A percentile compares a stretch with the other conserved stretches of the same genome.
Conservation (phyloP, 1,284 basidiomycete species). For the Taiwanofungus camphoratus region DNA sequence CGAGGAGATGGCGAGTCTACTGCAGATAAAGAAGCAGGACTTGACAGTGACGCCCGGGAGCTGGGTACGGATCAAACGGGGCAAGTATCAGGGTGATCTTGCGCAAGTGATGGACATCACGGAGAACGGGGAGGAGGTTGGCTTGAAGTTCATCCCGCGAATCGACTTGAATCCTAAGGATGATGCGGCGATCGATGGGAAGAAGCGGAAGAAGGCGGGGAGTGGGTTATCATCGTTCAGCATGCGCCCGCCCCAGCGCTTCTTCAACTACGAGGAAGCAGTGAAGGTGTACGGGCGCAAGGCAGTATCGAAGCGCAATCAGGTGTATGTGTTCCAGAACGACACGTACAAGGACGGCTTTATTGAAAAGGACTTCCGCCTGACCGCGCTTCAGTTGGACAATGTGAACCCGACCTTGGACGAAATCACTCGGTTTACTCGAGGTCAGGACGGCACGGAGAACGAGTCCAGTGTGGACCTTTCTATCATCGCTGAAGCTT, state of each 20-base stretch:
- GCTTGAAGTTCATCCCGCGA: constrained; percentile 91
- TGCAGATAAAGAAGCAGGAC: constrained; percentile 95
- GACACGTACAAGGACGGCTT: constrained; percentile 95
- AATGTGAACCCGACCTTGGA: constrained; percentile 94
- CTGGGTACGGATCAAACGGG: constrained; percentile 94
- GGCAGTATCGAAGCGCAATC: constrained; percentile 67
- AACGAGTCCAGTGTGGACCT: constrained; percentile 67
- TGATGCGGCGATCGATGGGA: constrained; percentile 53
- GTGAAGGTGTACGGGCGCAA: constrained; percentile 81
- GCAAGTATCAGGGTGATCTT: constrained; percentile 92
- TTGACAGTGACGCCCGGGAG: constrained; percentile 80
- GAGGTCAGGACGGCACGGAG: constrained; percentile 58
- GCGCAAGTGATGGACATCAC: constrained; percentile 93
- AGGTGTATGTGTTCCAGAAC: constrained; percentile 80
- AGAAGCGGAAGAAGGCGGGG: constrained; percentile 66
- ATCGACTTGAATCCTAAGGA: constrained; percentile 94
- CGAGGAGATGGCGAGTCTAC: constrained; percentile 95
- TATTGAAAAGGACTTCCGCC: constrained; percentile 93
- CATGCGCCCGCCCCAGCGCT: constrained; percentile 84
- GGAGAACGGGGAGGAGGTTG: constrained; percentile 92
- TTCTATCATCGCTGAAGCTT: constrained; percentile 83
- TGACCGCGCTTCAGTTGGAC: constrained; percentile 76
- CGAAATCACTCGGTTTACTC: constrained; percentile 89
- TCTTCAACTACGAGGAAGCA: constrained; percentile 95
- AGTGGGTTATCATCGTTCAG: constrained; percentile 35